Evolutionary conservation across 305 asterid species (phyloP), one percentile per base, ranked within the genome.

Genomic region (Fraxinus latifolia): DNA sequence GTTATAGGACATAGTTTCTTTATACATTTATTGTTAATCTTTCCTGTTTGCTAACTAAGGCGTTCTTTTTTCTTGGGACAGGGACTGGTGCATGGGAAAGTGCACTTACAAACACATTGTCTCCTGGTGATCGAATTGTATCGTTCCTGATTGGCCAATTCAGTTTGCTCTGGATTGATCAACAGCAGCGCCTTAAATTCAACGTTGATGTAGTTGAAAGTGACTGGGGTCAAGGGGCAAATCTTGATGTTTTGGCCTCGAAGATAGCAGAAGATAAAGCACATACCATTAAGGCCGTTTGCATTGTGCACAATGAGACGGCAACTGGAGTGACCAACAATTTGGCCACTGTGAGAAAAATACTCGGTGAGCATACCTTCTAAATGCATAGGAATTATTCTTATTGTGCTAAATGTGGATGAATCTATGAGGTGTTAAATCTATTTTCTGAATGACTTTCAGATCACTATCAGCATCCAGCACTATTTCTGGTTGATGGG

Each of bases 51-150:
- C 50, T 76, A 76, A 82, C 7, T 53, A 21, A 21, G 76, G 32
- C 31, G 62, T 15, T 23, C 79, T 21, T 27, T 76, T 85, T 74
- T 53, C 50, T 73, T 77, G 65, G 74, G 84, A 31, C 93, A 95
- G 99, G 99, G 55, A 96, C 99, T 71, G 99, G 99, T 67, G 99
- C 99, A 68, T 96, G 99, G 99, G 99, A 96, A 89, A 96, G 99
- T 90, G 99, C 99, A 74, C 95, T 96, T 19, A 96, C 99, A 8
- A 96, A 96, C 93, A 96, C 99, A 0, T 29, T 96, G 80, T 96
- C 99, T 5, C 99, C 99, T 0, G 99, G 99, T 37, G 98, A 96
- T 85, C 88, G 94, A 23, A 93, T 77, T 25, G 89, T 96, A 25
- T 91, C 98, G 0, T 96, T 96, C 90, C 91, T 94, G 77, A 94